Evolutionary conservation across 257 asterid genomes (phyloP).

Genomic region (Dorcoceras hygrometricum): DNA sequence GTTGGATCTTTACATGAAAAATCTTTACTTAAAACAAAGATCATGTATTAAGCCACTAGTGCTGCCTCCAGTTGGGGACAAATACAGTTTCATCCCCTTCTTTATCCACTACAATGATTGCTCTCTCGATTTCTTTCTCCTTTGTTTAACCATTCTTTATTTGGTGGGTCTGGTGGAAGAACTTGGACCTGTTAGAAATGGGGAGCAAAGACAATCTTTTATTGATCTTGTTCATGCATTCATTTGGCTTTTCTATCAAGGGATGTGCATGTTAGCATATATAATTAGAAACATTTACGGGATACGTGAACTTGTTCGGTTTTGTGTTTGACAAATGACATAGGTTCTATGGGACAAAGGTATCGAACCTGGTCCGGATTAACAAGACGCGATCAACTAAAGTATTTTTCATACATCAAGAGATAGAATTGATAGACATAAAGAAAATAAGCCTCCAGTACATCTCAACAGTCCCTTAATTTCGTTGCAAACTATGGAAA

Average conservation of each 20-base stretch:
- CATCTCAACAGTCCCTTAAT: not conserved
- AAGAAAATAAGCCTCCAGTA: not conserved
- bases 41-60: constrained; percentile 13
- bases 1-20: constrained; percentile 24
- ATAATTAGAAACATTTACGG: constrained; percentile 10
- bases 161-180: constrained; percentile 22
- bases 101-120: constrained; percentile 21
- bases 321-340: constrained; percentile 17
- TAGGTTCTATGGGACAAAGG: constrained; percentile 5
- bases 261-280: not conserved
- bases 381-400: not conserved
- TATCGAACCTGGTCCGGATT: not conserved
- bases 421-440: not conserved
- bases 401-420: not conserved
- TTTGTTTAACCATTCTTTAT: constrained; percentile 9
- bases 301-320: constrained; percentile 21
- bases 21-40: constrained; percentile 18
- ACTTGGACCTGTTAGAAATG: constrained; percentile 8
- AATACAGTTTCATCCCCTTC: constrained; percentile 8
- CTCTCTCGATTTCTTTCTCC: not conserved
- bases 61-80: constrained; percentile 2
- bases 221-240: constrained; percentile 22
- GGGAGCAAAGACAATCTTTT: constrained; percentile 29
- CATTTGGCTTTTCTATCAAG: not conserved
- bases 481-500: too few species aligned